These are phyloP conservation scores for Chionographis japonica DNA, from an alignment of 106 monocot genomes.

Conservation along the genomic window DNA sequence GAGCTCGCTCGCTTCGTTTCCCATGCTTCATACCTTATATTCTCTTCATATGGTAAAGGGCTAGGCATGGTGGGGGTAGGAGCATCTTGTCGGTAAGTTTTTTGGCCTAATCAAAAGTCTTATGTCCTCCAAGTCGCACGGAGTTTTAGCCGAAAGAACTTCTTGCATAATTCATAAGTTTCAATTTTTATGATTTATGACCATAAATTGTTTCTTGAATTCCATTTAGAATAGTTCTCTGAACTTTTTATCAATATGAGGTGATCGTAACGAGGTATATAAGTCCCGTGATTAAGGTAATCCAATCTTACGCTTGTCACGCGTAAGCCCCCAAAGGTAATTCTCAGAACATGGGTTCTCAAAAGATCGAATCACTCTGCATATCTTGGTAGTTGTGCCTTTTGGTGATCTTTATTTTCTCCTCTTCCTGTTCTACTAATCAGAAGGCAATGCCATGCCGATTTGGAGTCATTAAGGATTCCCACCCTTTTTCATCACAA, in stretches of 20 bases:
- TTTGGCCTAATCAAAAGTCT: background rate
- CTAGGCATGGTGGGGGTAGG: no score
- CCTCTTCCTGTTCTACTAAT: constrained; percentile 15
- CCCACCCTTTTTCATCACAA: no score
- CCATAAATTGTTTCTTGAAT: constrained; percentile 2
- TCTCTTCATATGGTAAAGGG: no score
- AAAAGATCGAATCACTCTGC: constrained; percentile 7
- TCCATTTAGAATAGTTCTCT: constrained; percentile 8
- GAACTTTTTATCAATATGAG: constrained; percentile 14
- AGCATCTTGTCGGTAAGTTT: no score
- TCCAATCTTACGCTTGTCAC: constrained; percentile 3
- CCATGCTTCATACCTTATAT: no score
- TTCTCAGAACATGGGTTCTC: constrained; percentile 6
- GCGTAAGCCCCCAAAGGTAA: background rate
- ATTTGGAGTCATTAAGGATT: background rate
- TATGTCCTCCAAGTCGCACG: constrained; percentile 6
- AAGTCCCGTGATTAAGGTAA: constrained; percentile 11
- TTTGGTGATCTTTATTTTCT: constrained; percentile 25
- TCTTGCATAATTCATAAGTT: constrained; percentile 4
- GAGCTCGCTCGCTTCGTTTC: no score
- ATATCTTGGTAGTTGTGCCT: constrained; percentile 4
- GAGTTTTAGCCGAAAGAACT: background rate
- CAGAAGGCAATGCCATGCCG: constrained; percentile 7
- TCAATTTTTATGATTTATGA: constrained; percentile 14
- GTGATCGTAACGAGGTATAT: constrained; percentile 5